Evolutionary conservation across 768 basidiomycete genomes (phyloP).

Genomic region (Amanita phalloides): DNA sequence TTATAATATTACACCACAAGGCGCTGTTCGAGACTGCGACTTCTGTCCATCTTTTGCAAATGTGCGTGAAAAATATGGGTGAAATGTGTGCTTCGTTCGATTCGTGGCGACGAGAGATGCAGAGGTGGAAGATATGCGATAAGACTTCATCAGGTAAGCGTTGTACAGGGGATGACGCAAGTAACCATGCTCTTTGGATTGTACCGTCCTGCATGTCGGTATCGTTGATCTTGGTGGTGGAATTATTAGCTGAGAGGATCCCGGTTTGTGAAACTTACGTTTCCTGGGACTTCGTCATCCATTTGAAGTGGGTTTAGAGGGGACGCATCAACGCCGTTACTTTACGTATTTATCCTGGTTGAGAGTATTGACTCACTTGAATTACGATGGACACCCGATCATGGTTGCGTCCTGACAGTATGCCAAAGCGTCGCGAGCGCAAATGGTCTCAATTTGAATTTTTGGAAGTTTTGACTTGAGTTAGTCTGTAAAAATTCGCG

Average conservation of each 20-base stretch:
- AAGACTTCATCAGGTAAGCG: constrained; percentile 24
- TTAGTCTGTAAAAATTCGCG: no score
- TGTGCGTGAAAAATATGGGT: constrained; percentile 28
- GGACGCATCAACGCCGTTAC: neutral
- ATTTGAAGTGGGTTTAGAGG: neutral
- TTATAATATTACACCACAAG: constrained; percentile 41
- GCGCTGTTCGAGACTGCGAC: constrained; percentile 30
- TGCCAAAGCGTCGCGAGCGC: neutral
- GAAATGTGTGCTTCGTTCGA: constrained; percentile 7
- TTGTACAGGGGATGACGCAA: constrained; percentile 10
- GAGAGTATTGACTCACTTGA: neutral
- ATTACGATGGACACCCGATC: neutral
- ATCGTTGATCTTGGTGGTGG: neutral
- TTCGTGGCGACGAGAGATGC: constrained; percentile 7
- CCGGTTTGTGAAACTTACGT: neutral
- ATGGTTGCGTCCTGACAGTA: neutral
- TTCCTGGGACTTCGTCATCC: neutral
- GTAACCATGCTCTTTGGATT: neutral
- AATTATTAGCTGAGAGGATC: neutral
- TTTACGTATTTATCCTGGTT: neutral
- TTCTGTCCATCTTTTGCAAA: constrained; percentile 41
- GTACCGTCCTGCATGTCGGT: neutral
- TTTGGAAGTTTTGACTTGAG: no score
- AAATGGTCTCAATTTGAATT: no score
- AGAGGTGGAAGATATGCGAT: constrained; percentile 22